Evolutionary conservation across 2,329 filamentous ascomycete species (phyloP).

Genomic region (Epicoccum nigrum): DNA sequence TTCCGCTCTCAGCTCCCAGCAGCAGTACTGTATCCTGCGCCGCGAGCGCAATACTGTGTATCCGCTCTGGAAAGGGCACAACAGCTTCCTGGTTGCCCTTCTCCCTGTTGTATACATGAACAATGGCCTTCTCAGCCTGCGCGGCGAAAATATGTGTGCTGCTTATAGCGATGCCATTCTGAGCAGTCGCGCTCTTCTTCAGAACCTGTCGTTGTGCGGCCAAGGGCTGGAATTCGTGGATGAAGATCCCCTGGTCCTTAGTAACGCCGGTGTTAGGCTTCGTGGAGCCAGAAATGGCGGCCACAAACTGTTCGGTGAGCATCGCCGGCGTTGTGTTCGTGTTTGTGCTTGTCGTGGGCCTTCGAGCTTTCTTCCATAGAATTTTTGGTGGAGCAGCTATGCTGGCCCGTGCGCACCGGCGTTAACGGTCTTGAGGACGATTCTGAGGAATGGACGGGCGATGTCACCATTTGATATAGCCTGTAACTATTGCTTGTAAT

Average conservation of each 20-base stretch:
- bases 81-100: conserved; percentile 87
- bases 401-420: conserved; percentile 1
- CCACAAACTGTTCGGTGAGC: conserved; percentile 59
- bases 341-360: conserved; percentile 13
- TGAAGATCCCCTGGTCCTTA: conserved; percentile 86
- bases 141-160: conserved; percentile 87
- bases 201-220: conserved; percentile 76
- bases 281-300: conserved; percentile 54
- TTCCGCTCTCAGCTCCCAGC: conserved; percentile 82
- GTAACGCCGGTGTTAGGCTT: conserved; percentile 56
- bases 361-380: conserved; percentile 4
- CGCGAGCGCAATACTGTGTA: conserved; percentile 76
- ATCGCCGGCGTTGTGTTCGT: conserved; percentile 37
- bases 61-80: conserved; percentile 85
- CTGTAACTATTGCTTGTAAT: no score
- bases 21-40: conserved; percentile 72
- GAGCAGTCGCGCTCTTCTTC: conserved; percentile 88
- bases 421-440: background rate
- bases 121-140: conserved; percentile 86
- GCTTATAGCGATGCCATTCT: conserved; percentile 80
- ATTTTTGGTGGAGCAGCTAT: conserved; percentile 3
- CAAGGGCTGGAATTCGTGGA: conserved; percentile 80
- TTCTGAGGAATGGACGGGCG: no score
- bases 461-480: no score
- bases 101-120: conserved; percentile 87